Percentiles rank a stretch among this genome's conserved stretches.
Evolutionary conservation across 1,284 basidiomycete genomes (phyloP).

Genomic region (Garcileccinum viscosum): DNA sequence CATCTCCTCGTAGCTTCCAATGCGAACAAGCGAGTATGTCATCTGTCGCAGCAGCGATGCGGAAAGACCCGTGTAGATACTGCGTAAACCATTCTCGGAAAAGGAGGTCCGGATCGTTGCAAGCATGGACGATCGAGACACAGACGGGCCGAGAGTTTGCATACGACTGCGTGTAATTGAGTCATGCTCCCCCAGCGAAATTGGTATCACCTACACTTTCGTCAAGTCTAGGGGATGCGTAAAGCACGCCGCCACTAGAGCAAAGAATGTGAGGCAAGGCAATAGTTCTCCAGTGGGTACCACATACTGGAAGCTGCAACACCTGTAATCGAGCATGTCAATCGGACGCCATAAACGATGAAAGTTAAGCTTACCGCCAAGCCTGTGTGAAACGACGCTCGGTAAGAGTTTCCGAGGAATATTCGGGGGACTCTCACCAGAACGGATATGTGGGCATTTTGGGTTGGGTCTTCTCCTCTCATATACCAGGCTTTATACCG

Average conservation of each 20-base stretch:
- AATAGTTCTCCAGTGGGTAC: background rate
- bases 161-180: conserved; percentile 60
- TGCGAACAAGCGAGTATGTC: conserved; percentile 88
- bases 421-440: conserved; percentile 51
- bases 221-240: conserved; percentile 88
- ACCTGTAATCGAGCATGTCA: conserved; percentile 47
- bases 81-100: conserved; percentile 67
- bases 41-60: conserved; percentile 90
- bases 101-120: conserved; percentile 64
- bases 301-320: conserved; percentile 77
- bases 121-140: conserved; percentile 60
- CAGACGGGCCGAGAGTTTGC: conserved; percentile 68
- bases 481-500: conserved; percentile 27
- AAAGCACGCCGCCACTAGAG: conserved; percentile 81
- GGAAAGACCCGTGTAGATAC: conserved; percentile 83
- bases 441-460: conserved; percentile 59
- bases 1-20: conserved; percentile 85
- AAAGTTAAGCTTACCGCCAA: conserved; percentile 64
- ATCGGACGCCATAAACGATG: background rate
- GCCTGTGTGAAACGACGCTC: conserved; percentile 50
- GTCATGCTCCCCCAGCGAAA: background rate
- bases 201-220: conserved; percentile 70
- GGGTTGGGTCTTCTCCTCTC: conserved; percentile 9
- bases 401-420: background rate
- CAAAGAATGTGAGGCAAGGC: conserved; percentile 10